Base-by-base conservation (phyloP, 2,329 filamentous ascomycete genomes). In the Trichoderma oligosporum region DNA sequence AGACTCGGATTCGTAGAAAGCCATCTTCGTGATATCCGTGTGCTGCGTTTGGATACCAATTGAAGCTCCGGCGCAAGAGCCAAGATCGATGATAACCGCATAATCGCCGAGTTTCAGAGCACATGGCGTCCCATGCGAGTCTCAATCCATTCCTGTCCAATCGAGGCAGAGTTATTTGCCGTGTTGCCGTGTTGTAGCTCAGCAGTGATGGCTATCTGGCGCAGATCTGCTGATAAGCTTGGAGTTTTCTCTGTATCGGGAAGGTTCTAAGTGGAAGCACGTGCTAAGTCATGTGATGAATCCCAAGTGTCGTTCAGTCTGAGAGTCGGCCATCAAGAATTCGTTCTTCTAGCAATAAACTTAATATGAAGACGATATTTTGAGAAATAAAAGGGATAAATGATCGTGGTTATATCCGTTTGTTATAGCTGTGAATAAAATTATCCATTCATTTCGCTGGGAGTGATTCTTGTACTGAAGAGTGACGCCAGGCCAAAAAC, bases 1-100 rank as follows among this genome's bases (percentile, higher is more conserved):
- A 65, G 61, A 27, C 63, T 54, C 18, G 62, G 52, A n/a, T 64
- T 61, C 14, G 69, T 67, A 31, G 69, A 68, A 53, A 72, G 66
- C 62, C 69, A 71, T 66, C 64, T 61, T 61, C 62, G 59, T 12
- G 61, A 4, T 39, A 44, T 31, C 38, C 39, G 58, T 18, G 63
- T 61, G 55, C 61, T 58, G 55, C 61, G 63, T 53, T 58, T 52
- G 49, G 66, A 61, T 42, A 66, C 46, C 48, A 61, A 60, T 46
- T 61, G 62, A 56, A 70, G 62, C 63, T 69, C 66, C 60, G 65
- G 58, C 58, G 67, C 63, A 59, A 62, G 66, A 62, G 63, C 56
- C 56, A 69, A 62, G 60, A 67, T 64, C 69, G 66, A 60, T 67
- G 66, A 62, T 64, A 67, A 67, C 68, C 67, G 68, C 68, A 70